Evolutionary conservation across 208 protist genomes (phyloP).

Genomic region (Eutreptiella sp.): DNA sequence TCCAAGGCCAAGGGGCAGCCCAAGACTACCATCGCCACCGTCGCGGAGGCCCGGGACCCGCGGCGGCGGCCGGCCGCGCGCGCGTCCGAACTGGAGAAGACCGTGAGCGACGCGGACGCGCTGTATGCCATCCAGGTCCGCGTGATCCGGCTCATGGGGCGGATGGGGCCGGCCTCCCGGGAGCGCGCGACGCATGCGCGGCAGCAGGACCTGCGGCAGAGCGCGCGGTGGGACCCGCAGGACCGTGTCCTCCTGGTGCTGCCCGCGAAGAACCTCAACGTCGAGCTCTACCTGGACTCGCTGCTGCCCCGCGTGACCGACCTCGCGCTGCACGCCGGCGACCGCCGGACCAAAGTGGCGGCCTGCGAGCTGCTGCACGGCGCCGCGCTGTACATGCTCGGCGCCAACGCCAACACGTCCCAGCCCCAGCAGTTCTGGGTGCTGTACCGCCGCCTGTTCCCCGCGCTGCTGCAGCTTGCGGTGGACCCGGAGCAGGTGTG

Average conservation of each 20-base stretch:
- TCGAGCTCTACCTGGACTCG: constrained; percentile 48
- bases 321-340: constrained; percentile 51
- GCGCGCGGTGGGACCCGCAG: constrained; percentile 38
- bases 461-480: constrained; percentile 50
- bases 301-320: constrained; percentile 55
- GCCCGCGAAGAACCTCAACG: constrained; percentile 33
- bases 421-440: constrained; percentile 6
- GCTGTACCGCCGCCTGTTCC: constrained; percentile 39
- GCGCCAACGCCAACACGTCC: constrained; percentile 38
- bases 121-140: constrained; percentile 38
- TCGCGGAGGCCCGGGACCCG: not conserved
- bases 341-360: constrained; percentile 55
- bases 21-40: not conserved
- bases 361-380: constrained; percentile 77
- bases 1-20: constrained; percentile 1
- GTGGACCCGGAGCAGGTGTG: constrained; percentile 46
- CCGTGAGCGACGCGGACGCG: not conserved
- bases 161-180: constrained; percentile 41
- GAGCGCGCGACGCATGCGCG: constrained; percentile 39
- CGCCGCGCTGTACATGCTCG: constrained; percentile 59
- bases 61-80: too few relatives aligned
- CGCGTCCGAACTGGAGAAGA: too few relatives aligned
- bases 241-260: constrained; percentile 39
- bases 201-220: constrained; percentile 25
- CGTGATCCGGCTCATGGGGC: constrained; percentile 41